Conservation (phyloP, 2,329 filamentous ascomycete genomes). For the Fusarium sp. region DNA sequence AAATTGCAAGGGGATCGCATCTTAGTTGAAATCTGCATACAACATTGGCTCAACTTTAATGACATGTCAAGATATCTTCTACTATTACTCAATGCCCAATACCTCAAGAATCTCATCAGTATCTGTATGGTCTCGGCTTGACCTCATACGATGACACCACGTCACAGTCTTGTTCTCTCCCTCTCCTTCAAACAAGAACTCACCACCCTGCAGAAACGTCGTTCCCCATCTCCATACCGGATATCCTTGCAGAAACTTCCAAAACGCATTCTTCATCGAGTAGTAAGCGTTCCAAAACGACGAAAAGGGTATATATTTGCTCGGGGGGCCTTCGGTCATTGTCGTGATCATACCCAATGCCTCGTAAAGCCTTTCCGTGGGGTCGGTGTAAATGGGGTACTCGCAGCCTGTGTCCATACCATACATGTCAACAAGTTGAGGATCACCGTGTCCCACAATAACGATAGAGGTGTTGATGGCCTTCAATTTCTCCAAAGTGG, state of each 20-base stretch:
- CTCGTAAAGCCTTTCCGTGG: slow-evolving; percentile 18
- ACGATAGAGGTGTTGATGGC: slow-evolving; percentile 20
- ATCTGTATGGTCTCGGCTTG: slow-evolving; percentile 20
- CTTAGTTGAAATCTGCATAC: too few relatives aligned
- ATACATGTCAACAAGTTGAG: slow-evolving; percentile 19
- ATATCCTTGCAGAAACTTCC: slow-evolving; percentile 1
- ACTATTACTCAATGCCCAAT: background rate
- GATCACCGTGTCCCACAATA: slow-evolving; percentile 13
- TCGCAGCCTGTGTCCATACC: slow-evolving; percentile 25
- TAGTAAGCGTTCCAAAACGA: background rate
- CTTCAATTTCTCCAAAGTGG: slow-evolving; percentile 23
- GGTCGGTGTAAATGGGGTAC: slow-evolving; percentile 26
- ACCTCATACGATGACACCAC: slow-evolving; percentile 33
- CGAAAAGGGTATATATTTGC: slow-evolving; percentile 7
- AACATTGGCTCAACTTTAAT: too few relatives aligned
- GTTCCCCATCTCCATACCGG: slow-evolving; percentile 6
- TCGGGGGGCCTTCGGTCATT: slow-evolving; percentile 11
- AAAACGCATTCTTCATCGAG: slow-evolving; percentile 4
- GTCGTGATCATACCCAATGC: slow-evolving; percentile 23
- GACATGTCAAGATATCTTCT: background rate
- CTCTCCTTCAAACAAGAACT: slow-evolving; percentile 25
- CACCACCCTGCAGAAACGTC: slow-evolving; percentile 22
- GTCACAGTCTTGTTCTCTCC: slow-evolving; percentile 6
- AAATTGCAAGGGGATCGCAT: too few relatives aligned
- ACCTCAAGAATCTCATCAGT: slow-evolving; percentile 24